phyloP scores from a whole-genome alignment of 106 monocot genomes.

The Acorus calamus region DNA sequence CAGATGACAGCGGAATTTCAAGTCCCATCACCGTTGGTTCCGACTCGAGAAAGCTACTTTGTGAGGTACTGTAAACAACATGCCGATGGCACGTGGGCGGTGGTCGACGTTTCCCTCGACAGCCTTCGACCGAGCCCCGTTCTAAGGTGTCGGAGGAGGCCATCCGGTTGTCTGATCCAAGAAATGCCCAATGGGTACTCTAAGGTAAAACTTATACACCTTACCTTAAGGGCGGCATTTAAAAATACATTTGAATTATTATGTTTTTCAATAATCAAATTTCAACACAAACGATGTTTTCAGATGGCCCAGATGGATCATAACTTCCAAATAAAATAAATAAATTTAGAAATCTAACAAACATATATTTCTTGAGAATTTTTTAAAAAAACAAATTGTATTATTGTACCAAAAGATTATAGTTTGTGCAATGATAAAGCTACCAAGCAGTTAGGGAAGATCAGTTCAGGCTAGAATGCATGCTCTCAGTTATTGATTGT shows the following conservation, averaged over 20 bases:
- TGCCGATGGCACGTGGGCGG: conserved; percentile 84
- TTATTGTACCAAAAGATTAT: too few species aligned
- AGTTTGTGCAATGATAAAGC: too few species aligned
- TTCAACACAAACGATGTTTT: too few species aligned
- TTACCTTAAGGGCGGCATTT: not conserved
- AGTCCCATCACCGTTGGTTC: conserved; percentile 85
- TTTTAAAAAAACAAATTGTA: too few species aligned
- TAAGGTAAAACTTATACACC: conserved; percentile 31
- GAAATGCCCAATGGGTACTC: conserved; percentile 99
- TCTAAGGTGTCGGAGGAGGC: conserved; percentile 59
- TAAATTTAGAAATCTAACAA: too few species aligned
- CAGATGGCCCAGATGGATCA: too few species aligned
- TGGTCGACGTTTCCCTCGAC: conserved; percentile 90
- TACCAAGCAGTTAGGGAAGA: too few species aligned
- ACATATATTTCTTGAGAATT: too few species aligned
- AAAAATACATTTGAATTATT: too few species aligned
- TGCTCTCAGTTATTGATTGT: too few species aligned
- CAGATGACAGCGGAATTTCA: conserved; percentile 98
- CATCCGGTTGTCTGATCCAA: conserved; percentile 86
- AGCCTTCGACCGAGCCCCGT: conserved; percentile 51
- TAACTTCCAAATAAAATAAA: not conserved
- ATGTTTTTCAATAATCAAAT: too few species aligned
- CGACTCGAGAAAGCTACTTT: conserved; percentile 75
- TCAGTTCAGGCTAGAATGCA: too few species aligned
- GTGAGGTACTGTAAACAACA: conserved; percentile 90